Percentiles rank a stretch among this genome's conserved stretches.
Conservation (phyloP, 2,329 filamentous ascomycete genomes). For the Escovopsis weberi region DNA sequence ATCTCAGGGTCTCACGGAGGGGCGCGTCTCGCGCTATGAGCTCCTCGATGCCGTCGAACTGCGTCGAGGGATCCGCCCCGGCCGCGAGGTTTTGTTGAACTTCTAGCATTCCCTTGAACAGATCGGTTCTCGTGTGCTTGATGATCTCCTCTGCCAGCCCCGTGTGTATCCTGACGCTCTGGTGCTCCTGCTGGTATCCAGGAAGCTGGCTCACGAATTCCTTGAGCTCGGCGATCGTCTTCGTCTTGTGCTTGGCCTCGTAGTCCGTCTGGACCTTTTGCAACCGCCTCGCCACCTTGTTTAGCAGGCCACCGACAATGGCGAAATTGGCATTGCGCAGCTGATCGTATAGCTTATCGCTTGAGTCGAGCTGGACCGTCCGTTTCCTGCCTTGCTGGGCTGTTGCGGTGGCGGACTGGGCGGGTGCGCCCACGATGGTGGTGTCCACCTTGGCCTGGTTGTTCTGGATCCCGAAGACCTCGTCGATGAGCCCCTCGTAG, state of each 20-base stretch:
- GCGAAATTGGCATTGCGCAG: slow-evolving; percentile 90
- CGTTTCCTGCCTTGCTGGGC: slow-evolving; percentile 53
- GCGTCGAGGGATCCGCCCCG: slow-evolving; percentile 73
- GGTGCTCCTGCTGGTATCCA: slow-evolving; percentile 82
- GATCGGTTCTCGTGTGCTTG: slow-evolving; percentile 77
- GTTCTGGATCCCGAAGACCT: slow-evolving; percentile 80
- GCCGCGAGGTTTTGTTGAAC: slow-evolving; percentile 93
- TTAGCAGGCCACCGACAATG: slow-evolving; percentile 76
- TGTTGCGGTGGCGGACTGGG: slow-evolving; percentile 43
- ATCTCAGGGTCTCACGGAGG: slow-evolving; percentile 63
- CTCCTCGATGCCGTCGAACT: slow-evolving; percentile 85
- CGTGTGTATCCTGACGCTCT: slow-evolving; percentile 83
- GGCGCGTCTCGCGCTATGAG: slow-evolving; percentile 81
- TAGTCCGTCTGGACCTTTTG: slow-evolving; percentile 74
- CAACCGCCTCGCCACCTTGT: slow-evolving; percentile 77
- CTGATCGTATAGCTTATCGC: slow-evolving; percentile 76
- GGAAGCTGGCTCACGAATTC: slow-evolving; percentile 93
- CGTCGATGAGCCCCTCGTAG: slow-evolving; percentile 91
- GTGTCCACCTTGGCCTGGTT: slow-evolving; percentile 90
- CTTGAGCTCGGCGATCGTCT: slow-evolving; percentile 79
- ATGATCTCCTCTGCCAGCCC: slow-evolving; percentile 90
- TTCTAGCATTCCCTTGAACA: slow-evolving; percentile 77
- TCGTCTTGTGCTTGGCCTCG: slow-evolving; percentile 76
- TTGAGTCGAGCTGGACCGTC: slow-evolving; percentile 77
- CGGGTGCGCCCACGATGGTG: slow-evolving; percentile 65